Evolutionary conservation across 148 eudicot species (phyloP), one percentile per base, ranked within the genome.

Genomic region (Silene conica): DNA sequence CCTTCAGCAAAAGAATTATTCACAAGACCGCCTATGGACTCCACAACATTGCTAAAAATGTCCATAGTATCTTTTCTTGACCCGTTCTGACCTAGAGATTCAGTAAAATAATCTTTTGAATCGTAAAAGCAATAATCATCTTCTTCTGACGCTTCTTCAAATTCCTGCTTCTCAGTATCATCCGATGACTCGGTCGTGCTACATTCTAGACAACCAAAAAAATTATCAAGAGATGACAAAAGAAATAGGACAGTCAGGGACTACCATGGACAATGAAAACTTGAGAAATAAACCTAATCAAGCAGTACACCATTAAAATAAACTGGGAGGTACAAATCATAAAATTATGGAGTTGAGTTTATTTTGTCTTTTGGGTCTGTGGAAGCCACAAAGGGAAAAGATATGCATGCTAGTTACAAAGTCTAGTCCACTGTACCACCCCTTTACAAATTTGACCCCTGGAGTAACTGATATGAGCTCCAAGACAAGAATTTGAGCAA

Each of bases 171-270:
- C 87, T 88, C 97, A 69, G 86, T 84, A 79, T 90, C 97, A 80
- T 90, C 97, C 20, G 97, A 89, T 65, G 97, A 88, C 78, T 89
- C 97, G 69, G 89, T 92, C 70, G 89, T 89, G 85, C 97, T 95
- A 82, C 86, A 92, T 80, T 88, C 97, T 92, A 83, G 38, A 80
- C 45, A 78, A 14, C 64, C 74, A 57, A 63, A 38, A 60, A 75
- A 5, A 71, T 16, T 67, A 26, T 79, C 68, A 73, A 74, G 48
- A 43, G 7, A 21, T 23, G 31, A 21, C 21, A 28, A 63, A 4
- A 34, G 46, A 16, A 25, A 2, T 1, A 72, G 9, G 0, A 9
- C 13, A 48, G 10, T 67, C 67, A 60, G 43, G 25, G 45, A 48
- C 20, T 70, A 10, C 31, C 56, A 16, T 57, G 18, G 8, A n/a